phyloP scores from a whole-genome alignment of 352 stramenopile species.

The Phytophthora kernoviae region DNA sequence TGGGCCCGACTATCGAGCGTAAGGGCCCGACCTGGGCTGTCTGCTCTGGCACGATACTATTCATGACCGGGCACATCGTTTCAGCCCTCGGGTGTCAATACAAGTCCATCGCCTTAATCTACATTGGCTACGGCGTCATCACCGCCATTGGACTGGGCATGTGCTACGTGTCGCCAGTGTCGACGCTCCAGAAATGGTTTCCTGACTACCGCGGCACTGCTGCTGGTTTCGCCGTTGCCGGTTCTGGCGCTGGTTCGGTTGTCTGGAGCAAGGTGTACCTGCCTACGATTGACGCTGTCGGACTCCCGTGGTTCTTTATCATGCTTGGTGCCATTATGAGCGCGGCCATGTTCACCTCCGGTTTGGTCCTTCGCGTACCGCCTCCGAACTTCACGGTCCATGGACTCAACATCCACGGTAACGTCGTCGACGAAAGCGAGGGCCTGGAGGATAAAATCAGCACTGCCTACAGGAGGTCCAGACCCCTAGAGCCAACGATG shows the following conservation, averaged over 20 bases:
- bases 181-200: slow-evolving; percentile 77
- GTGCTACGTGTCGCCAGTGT: slow-evolving; percentile 72
- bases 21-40: slow-evolving; percentile 52
- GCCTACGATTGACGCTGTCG: slow-evolving; percentile 47
- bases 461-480: slow-evolving; percentile 45
- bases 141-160: slow-evolving; percentile 64
- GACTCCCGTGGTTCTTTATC: slow-evolving; percentile 54
- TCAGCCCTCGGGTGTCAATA: slow-evolving; percentile 53
- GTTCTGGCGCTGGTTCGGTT: slow-evolving; percentile 61
- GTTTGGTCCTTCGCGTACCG: slow-evolving; percentile 50
- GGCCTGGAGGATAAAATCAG: slow-evolving; percentile 36
- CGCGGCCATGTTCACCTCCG: slow-evolving; percentile 45
- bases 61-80: slow-evolving; percentile 61
- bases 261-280: slow-evolving; percentile 70
- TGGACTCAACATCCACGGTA: slow-evolving; percentile 65
- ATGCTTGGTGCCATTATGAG: slow-evolving; percentile 52
- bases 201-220: slow-evolving; percentile 72
- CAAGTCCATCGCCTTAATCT: slow-evolving; percentile 59
- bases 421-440: slow-evolving; percentile 39
- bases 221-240: slow-evolving; percentile 64
- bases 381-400: slow-evolving; percentile 46
- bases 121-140: slow-evolving; percentile 75
- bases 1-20: slow-evolving; percentile 66
- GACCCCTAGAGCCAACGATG: slow-evolving; percentile 34
- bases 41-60: slow-evolving; percentile 47